Evolutionary conservation across 1,284 basidiomycete genomes (phyloP), one percentile per base, ranked within the genome.

Genomic region (Phellopilus nigrolimitatus): DNA sequence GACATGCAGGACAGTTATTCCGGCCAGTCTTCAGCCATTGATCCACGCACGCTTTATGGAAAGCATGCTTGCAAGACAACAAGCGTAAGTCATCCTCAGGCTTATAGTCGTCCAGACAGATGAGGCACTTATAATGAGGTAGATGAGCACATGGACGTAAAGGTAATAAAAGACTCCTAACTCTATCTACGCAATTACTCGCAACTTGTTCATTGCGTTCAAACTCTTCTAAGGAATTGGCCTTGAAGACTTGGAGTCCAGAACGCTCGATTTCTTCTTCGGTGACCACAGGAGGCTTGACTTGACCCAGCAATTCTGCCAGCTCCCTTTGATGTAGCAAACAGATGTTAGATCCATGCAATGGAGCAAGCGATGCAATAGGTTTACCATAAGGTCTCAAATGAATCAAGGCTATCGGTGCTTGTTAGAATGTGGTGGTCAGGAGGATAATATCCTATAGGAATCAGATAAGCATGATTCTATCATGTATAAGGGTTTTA

Each of bases 1-100:
- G 80, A 68, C 90, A 95, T n/a, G 89, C 88, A 13, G 92, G 92
- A 63, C 92, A 95, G 55, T 89, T 90, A 64, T 95, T 95, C 49
- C 82, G 76, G 3, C 91, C 91, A 10, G 79, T 82, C 66, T 86
- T 79, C 36, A 95, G 71, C 92, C 92, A 95, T 55, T 74, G 79
- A 66, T 95, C 92, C 6, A 95, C 90, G 60, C 92, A 95, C 9
- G 69, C 71, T 60, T 82, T 82, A 63, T 95, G 92, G 75, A 91
- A 95, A 7, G 80, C 83, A 67, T 95, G 91, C 59, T 81, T 78
- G 68, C 92, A 95, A 5, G 71, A 71, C 69, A 95, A 76, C 39
- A 95, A 69, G 17, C 92, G 80, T 47, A 92, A 70, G 28, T 89
- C 81, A 40, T 91, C 87, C 34, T 87, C 82, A 1, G 71, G 62